A percentile compares a stretch with the other conserved stretches of the same genome.
Conservation (phyloP, 2,329 filamentous ascomycete genomes). For the Penicillium sp. region DNA sequence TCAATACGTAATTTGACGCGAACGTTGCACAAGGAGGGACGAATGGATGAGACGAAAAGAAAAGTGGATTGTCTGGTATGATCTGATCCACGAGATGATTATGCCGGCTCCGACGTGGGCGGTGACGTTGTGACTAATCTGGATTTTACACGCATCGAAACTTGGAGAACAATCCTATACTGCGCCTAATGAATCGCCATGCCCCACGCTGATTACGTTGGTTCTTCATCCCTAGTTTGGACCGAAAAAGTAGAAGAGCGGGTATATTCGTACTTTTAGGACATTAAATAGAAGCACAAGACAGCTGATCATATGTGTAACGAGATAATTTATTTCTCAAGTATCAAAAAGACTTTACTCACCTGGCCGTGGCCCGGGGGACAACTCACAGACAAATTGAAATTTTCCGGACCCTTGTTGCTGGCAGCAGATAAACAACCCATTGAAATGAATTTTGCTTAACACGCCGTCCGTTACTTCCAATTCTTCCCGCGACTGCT, state of each 20-base stretch:
- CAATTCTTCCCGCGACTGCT: neutral
- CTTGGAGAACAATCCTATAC: too few relatives aligned
- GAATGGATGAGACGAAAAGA: constrained; percentile 4
- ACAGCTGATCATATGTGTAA: too few relatives aligned
- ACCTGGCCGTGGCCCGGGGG: neutral
- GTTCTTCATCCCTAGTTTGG: neutral
- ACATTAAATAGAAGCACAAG: neutral
- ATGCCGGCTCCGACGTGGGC: constrained; percentile 26
- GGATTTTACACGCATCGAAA: neutral
- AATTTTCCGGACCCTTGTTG: neutral
- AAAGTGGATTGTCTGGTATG: constrained; percentile 18
- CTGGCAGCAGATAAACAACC: neutral
- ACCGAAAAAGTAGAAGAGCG: too few relatives aligned
- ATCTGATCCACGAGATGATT: constrained; percentile 23
- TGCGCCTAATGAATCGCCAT: neutral
- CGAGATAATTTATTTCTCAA: too few relatives aligned
- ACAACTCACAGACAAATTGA: neutral
- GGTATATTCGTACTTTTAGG: neutral
- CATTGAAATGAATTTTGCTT: neutral
- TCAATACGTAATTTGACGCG: neutral
- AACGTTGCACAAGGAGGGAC: constrained; percentile 4
- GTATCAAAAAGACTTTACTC: too few relatives aligned
- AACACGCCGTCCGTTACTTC: neutral
- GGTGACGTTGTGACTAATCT: constrained; percentile 16
- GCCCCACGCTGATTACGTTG: neutral